phyloP scores from a whole-genome alignment of 768 basidiomycete genomes.

The Tylopilus subfusipes region DNA sequence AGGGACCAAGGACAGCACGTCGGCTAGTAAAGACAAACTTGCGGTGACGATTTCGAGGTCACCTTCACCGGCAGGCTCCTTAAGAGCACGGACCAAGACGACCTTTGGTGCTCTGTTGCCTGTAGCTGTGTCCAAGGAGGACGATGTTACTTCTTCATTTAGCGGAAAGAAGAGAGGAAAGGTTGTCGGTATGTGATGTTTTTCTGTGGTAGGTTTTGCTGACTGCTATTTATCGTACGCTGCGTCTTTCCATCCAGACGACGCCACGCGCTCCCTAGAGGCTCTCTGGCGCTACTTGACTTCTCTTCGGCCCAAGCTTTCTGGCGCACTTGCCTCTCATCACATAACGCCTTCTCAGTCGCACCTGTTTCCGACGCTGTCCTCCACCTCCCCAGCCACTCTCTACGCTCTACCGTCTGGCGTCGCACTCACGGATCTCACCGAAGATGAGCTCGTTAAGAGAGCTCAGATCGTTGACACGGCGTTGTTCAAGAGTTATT shows the following conservation, averaged over 20 bases:
- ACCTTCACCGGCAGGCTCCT: slow-evolving; percentile 36
- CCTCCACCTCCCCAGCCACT: slow-evolving; percentile 67
- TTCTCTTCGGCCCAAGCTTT: slow-evolving; percentile 85
- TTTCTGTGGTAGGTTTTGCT: not conserved
- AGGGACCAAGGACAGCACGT: slow-evolving; percentile 19
- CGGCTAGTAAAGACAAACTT: slow-evolving; percentile 25
- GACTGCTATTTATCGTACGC: not conserved
- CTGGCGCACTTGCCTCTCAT: slow-evolving; percentile 68
- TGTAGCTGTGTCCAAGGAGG: slow-evolving; percentile 47
- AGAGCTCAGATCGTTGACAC: slow-evolving; percentile 95
- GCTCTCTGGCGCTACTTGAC: slow-evolving; percentile 84
- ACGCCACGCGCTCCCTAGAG: slow-evolving; percentile 73
- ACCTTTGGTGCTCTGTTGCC: slow-evolving; percentile 49
- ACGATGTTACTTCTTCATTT: slow-evolving; percentile 58
- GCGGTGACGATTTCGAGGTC: slow-evolving; percentile 24
- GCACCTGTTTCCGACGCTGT: slow-evolving; percentile 64
- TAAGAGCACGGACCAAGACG: slow-evolving; percentile 52
- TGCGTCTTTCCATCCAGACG: slow-evolving; percentile 39
- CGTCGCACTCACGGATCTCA: slow-evolving; percentile 63
- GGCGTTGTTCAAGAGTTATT: slow-evolving; percentile 88
- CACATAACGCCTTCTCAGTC: slow-evolving; percentile 67
- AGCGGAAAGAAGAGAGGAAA: slow-evolving; percentile 34
- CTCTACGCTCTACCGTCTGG: slow-evolving; percentile 73
- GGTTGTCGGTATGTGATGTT: slow-evolving; percentile 33
- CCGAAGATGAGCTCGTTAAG: slow-evolving; percentile 79